These are phyloP conservation scores for Termitomyces titanicus DNA, from an alignment of 768 basidiomycete species.

Conservation along the genomic window DNA sequence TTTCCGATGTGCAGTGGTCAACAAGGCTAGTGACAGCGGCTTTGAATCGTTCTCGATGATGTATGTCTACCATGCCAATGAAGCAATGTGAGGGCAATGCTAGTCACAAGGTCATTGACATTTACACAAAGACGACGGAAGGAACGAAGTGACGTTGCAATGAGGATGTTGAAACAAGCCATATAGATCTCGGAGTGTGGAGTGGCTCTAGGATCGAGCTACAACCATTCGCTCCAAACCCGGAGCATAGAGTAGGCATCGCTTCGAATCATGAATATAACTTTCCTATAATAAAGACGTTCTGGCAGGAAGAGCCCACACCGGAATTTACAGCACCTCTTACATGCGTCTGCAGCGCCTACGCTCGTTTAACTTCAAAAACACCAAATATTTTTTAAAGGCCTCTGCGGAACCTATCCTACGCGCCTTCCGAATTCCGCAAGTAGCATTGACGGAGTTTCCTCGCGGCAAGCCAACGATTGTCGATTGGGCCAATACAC, in stretches of 20 bases:
- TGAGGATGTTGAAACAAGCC: not conserved
- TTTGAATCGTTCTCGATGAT: no score
- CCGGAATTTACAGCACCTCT: not conserved
- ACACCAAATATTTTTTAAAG: slow-evolving; percentile 8
- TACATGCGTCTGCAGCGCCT: slow-evolving; percentile 8
- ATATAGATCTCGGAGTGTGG: not conserved
- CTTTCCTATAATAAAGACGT: not conserved
- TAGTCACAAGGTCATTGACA: no score
- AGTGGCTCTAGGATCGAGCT: not conserved
- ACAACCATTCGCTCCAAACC: no score
- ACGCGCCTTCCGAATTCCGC: slow-evolving; percentile 5
- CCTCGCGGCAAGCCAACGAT: slow-evolving; percentile 10
- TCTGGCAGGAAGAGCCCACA: not conserved
- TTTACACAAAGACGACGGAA: no score
- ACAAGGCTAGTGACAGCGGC: no score
- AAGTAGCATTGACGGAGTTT: slow-evolving; percentile 7
- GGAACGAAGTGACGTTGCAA: not conserved
- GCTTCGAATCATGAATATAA: not conserved
- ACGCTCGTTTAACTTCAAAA: slow-evolving; percentile 10
- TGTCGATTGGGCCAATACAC: slow-evolving; percentile 5
- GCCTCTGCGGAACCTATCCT: not conserved
- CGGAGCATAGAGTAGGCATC: not conserved
- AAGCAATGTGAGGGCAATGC: no score
- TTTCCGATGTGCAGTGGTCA: no score
- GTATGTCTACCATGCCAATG: no score